A percentile compares a stretch with the other conserved stretches of the same genome.
These are phyloP conservation scores for Talaromyces sp. DNA, from an alignment of 2,329 filamentous ascomycete genomes.

Conservation along the genomic window DNA sequence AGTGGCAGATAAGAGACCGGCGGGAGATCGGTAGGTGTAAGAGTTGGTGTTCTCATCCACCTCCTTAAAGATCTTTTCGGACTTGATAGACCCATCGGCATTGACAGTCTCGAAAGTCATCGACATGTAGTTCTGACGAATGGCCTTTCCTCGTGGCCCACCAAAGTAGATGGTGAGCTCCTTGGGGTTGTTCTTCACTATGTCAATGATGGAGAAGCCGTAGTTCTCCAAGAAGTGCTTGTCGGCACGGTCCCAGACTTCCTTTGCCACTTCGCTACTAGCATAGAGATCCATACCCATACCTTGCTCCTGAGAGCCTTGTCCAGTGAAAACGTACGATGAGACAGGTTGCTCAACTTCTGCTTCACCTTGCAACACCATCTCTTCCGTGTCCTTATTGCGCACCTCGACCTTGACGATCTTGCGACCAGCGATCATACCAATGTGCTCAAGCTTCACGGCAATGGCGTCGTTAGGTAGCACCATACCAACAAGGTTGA, in stretches of 20 bases:
- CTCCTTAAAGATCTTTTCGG: conserved; percentile 99
- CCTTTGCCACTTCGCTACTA: conserved; percentile 88
- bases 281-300: conserved; percentile 99
- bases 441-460: conserved; percentile 92
- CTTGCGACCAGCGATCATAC: conserved; percentile 97
- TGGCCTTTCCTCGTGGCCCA: conserved; percentile 92
- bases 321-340: conserved; percentile 95
- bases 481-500: conserved; percentile 96
- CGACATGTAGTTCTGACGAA: conserved; percentile 98
- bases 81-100: conserved; percentile 87
- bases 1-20: conserved; percentile 89
- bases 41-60: conserved; percentile 88
- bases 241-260: conserved; percentile 97
- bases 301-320: conserved; percentile 96
- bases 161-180: conserved; percentile 98
- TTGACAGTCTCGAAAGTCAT: conserved; percentile 99
- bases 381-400: conserved; percentile 95
- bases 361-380: conserved; percentile 90
- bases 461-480: conserved; percentile 92
- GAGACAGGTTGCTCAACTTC: conserved; percentile 97
- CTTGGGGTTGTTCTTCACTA: conserved; percentile 99
- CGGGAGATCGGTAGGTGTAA: conserved; percentile 95
- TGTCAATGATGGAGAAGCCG: conserved; percentile 96
- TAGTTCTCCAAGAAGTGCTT: conserved; percentile 99
- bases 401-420: conserved; percentile 98